Evolutionary conservation across 805 yeast species (phyloP), one percentile per base, ranked within the genome.

Genomic region (Lachancea nothofagi): DNA sequence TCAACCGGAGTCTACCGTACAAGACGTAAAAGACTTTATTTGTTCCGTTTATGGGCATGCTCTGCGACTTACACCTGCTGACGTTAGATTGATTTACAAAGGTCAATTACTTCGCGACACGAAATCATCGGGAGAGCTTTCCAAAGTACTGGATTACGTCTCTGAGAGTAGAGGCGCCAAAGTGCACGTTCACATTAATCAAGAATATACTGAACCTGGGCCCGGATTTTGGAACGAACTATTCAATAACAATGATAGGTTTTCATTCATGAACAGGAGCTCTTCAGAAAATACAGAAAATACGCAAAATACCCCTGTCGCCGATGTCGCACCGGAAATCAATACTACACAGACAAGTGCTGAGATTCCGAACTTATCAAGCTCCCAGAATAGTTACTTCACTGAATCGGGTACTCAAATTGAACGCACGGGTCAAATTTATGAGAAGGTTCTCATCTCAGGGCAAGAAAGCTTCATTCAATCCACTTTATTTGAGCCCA

Each of bases 221-320:
- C 54, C 55, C 2, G 54, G 56, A 5, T 59, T 56, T 44, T 59
- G 62, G 62, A 51, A 42, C 29, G 53, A 54, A 33, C 33, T 54
- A 27, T 49, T 54, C 37, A 42, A 44, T 33, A 49, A 40, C 26
- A 42, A 47, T 1, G 53, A 47, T 15, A 25, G 52, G 19, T 49
- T 49, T 15, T 47, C 47, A 12, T 51, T 51, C 33, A 42, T 47
- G 50, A 22, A 14, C 29, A 17, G 34, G 29, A 18, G 32, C 9
- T 19, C 25, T n/a, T 25, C 27, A 12, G 36, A 31, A 20, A 38
- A 33, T 19, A 33, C 23, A 13, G 22, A n/a, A n/a, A n/a, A n/a
- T n/a, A n/a, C 38, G n/a, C 37, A 29, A 19, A 14, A 35, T 7
- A 21, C 40, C 8, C 25, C 42, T 8, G 29, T 37, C 14, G 18